These are phyloP conservation scores for Podochytrium sp. DNA, from an alignment of 192 early-diverging fungal genomes.

Conservation along the genomic window DNA sequence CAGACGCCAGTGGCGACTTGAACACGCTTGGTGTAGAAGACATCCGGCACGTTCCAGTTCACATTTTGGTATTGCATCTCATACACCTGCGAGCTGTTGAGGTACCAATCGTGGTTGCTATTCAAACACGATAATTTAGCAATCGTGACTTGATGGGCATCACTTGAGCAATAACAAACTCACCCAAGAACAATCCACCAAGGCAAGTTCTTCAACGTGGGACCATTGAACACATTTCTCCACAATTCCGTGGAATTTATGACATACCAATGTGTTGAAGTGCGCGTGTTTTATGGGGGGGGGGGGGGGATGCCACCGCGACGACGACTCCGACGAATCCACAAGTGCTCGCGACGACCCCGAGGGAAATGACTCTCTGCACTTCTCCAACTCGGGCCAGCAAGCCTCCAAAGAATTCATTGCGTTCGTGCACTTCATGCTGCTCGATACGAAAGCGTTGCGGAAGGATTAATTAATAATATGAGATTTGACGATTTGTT, in stretches of 20 bases:
- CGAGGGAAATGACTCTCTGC: constrained; percentile 52
- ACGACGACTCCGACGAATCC: constrained; percentile 49
- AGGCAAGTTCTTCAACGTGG: constrained; percentile 3
- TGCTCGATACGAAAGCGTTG: constrained; percentile 57
- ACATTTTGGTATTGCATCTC: not conserved
- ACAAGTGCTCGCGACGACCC: constrained; percentile 44
- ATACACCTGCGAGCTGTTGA: not conserved
- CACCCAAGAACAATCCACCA: constrained; percentile 16
- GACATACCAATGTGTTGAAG: no score
- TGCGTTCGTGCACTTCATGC: constrained; percentile 60
- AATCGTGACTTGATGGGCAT: not conserved
- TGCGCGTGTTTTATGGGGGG: no score
- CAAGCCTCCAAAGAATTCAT: constrained; percentile 40
- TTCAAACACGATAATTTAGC: not conserved
- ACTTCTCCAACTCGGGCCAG: constrained; percentile 48
- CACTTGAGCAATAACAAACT: not conserved
- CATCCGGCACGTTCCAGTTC: constrained; percentile 25
- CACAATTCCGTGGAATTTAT: constrained; percentile 7
- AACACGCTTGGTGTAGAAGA: constrained; percentile 28
- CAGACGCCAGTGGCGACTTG: not conserved
- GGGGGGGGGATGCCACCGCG: no score
- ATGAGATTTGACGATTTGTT: no score
- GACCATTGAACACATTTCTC: constrained; percentile 1
- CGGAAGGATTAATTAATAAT: no score
- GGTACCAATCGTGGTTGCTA: constrained; percentile 34